Evolutionary conservation across 352 stramenopile species (phyloP).

Genomic region (Globisporangium takayamanum): DNA sequence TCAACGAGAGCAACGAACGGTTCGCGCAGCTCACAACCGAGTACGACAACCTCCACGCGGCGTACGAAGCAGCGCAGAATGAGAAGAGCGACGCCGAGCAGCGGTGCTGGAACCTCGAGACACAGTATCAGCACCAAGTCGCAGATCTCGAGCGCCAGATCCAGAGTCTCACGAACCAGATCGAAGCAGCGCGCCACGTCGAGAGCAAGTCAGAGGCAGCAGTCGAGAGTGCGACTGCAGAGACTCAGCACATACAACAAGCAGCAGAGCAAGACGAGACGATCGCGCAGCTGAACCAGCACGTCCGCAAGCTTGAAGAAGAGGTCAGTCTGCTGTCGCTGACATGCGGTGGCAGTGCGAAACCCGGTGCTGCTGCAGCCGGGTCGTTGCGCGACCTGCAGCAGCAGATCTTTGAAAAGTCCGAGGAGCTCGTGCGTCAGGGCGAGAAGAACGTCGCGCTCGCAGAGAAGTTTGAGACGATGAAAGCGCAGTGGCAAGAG

Average conservation of each 20-base stretch:
- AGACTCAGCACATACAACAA: neutral
- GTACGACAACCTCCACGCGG: constrained; percentile 39
- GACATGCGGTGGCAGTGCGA: constrained; percentile 10
- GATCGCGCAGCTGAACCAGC: constrained; percentile 26
- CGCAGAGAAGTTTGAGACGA: constrained; percentile 32
- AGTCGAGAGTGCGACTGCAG: neutral
- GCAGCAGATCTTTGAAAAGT: constrained; percentile 68
- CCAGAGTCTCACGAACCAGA: constrained; percentile 4
- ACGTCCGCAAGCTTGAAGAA: constrained; percentile 39
- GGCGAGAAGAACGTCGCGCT: constrained; percentile 61
- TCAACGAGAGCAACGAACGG: constrained; percentile 49
- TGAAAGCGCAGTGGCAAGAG: constrained; percentile 33
- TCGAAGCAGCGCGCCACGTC: neutral
- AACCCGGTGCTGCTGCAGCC: constrained; percentile 21
- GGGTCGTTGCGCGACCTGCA: constrained; percentile 42
- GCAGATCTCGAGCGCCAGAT: constrained; percentile 28
- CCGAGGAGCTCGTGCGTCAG: constrained; percentile 64
- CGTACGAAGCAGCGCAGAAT: constrained; percentile 28
- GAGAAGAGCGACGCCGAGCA: constrained; percentile 20
- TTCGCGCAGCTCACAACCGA: constrained; percentile 47
- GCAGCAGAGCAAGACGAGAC: constrained; percentile 14
- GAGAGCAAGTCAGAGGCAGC: neutral
- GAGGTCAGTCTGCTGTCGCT: constrained; percentile 44
- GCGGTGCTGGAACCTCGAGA: constrained; percentile 19
- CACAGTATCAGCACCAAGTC: constrained; percentile 14